Evolutionary conservation across 148 eudicot species (phyloP).

Genomic region (Bassia scoparia): DNA sequence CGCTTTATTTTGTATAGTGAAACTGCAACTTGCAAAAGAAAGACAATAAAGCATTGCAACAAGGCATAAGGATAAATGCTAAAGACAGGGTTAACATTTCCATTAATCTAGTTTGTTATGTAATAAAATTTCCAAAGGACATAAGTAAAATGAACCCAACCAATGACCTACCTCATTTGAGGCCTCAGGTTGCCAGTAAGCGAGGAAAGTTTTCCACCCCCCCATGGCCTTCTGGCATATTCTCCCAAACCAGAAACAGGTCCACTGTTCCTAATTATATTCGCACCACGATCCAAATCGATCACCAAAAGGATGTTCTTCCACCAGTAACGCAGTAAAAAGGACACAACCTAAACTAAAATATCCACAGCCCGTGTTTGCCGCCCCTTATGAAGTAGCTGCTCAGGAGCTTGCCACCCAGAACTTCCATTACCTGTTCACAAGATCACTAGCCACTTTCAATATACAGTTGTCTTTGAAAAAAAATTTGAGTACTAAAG

Average conservation of each 20-base stretch:
- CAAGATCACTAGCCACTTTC: constrained; percentile 23
- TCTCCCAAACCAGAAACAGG: constrained; percentile 63
- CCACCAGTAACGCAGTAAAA: constrained; percentile 88
- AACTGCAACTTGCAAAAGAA: background rate
- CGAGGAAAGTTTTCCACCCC: constrained; percentile 60
- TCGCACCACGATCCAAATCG: constrained; percentile 67
- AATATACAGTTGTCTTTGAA: background rate
- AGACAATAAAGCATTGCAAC: background rate
- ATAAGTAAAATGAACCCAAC: background rate
- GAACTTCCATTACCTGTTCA: constrained; percentile 73
- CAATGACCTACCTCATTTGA: constrained; percentile 49
- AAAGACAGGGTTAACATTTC: background rate
- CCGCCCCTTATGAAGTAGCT: constrained; percentile 75
- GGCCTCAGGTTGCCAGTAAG: constrained; percentile 59
- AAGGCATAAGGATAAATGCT: background rate
- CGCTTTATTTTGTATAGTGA: too few species aligned
- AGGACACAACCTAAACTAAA: constrained; percentile 83
- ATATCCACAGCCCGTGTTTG: constrained; percentile 84
- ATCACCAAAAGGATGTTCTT: constrained; percentile 80
- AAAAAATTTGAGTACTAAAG: background rate
- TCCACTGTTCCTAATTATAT: constrained; percentile 59
- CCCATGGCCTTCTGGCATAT: constrained; percentile 83
- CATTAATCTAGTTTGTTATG: background rate
- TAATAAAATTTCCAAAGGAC: background rate
- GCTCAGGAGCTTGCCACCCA: constrained; percentile 93